A percentile compares a stretch with the other conserved stretches of the same genome.
These are phyloP conservation scores for Pyricularia grisea DNA, from an alignment of 2,329 filamentous ascomycete species.

Conservation along the genomic window DNA sequence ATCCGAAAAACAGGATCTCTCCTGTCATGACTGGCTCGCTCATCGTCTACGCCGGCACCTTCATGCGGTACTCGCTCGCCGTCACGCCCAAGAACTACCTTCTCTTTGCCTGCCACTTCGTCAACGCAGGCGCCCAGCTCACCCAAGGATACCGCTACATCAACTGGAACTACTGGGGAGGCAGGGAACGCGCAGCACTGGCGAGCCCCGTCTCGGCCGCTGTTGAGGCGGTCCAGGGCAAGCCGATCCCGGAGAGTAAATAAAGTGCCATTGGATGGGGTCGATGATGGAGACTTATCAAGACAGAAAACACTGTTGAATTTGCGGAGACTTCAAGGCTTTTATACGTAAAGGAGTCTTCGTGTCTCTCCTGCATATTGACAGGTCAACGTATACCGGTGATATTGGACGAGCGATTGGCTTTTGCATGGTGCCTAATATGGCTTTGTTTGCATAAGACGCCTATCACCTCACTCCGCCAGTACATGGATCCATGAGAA, in stretches of 20 bases:
- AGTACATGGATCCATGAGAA: neutral
- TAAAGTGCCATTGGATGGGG: slow-evolving; percentile 13
- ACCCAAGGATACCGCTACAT: slow-evolving; percentile 62
- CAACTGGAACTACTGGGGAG: slow-evolving; percentile 56
- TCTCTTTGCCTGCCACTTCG: slow-evolving; percentile 60
- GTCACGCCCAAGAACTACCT: slow-evolving; percentile 60
- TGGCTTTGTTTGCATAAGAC: neutral
- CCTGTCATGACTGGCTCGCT: slow-evolving; percentile 61
- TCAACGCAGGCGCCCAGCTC: slow-evolving; percentile 60
- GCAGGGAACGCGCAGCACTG: slow-evolving; percentile 33
- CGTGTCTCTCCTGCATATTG: neutral
- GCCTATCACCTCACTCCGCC: neutral
- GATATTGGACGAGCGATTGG: neutral
- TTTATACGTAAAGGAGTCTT: neutral
- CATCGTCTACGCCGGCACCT: slow-evolving; percentile 58
- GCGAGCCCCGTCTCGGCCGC: slow-evolving; percentile 31
- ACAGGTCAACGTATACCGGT: neutral
- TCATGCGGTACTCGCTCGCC: slow-evolving; percentile 65
- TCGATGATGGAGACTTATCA: neutral
- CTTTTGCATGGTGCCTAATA: neutral
- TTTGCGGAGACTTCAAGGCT: neutral
- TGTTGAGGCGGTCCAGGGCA: slow-evolving; percentile 24
- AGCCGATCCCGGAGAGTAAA: slow-evolving; percentile 24
- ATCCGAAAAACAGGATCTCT: slow-evolving; percentile 45
- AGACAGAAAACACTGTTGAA: neutral